A percentile compares a stretch with the other conserved stretches of the same genome.
phyloP scores from a whole-genome alignment of 2,329 filamentous ascomycete species.

The Beauveria caledonica region DNA sequence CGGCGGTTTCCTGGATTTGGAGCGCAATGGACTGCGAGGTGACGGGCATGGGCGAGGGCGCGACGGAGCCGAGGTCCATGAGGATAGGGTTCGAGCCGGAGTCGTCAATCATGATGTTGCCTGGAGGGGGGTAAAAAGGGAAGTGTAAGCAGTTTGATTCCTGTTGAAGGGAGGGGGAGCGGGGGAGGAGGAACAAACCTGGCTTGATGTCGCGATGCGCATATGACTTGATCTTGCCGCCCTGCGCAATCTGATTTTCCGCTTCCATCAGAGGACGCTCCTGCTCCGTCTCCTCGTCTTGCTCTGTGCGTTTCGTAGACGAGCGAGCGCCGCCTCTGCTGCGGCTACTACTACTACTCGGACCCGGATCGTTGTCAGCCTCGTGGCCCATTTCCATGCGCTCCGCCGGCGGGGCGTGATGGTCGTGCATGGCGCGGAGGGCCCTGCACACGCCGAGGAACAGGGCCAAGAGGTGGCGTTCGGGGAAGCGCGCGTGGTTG shows the following conservation, averaged over 20 bases:
- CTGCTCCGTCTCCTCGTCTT: constrained; percentile 65
- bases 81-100: constrained; percentile 81
- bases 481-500: constrained; percentile 85
- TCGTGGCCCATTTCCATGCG: constrained; percentile 44
- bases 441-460: constrained; percentile 90
- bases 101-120: constrained; percentile 98
- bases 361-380: constrained; percentile 31
- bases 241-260: constrained; percentile 57
- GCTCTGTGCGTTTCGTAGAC: constrained; percentile 38
- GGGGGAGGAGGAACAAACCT: constrained; percentile 43
- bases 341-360: constrained; percentile 24
- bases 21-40: constrained; percentile 85
- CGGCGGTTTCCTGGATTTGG: constrained; percentile 86
- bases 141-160: background rate
- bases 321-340: constrained; percentile 15
- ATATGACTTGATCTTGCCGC: constrained; percentile 68
- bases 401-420: constrained; percentile 44
- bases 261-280: constrained; percentile 76
- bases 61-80: constrained; percentile 93
- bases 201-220: constrained; percentile 97
- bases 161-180: background rate
- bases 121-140: constrained; percentile 23
- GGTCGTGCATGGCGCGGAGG: constrained; percentile 85
- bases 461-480: constrained; percentile 76
- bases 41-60: constrained; percentile 78